Evolutionary conservation across 2,329 filamentous ascomycete species (phyloP), one percentile per base, ranked within the genome.

Genomic region (Monascus ruber): DNA sequence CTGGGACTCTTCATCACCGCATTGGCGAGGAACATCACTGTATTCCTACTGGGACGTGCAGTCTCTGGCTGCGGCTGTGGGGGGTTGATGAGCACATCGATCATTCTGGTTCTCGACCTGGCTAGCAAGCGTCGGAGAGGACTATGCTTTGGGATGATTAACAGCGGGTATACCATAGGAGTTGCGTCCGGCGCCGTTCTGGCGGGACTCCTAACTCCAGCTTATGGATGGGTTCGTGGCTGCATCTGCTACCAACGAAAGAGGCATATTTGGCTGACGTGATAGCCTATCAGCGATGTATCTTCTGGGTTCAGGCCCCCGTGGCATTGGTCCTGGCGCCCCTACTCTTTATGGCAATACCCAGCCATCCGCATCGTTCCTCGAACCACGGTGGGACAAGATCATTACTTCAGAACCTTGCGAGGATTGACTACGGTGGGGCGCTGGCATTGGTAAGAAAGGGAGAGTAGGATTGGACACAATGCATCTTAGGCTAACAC

Each of bases 41-140:
- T 68, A 3, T 91, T 93, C 48, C 69, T 91, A 11, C 42, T 77
- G 0, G 85, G 85, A 1, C 72, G 85, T 34, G 74, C 74, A 1
- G 53, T 88, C 10, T 73, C 77, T 3, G 85, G 85, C 0, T 56
- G 77, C 6, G 85, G 84, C 1, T 79, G 73, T 10, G 81, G 81
- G 2, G 83, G 83, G 0, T 73, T 86, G 35, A 76, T 86, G 63
- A 81, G 81, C 0, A 72, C 88, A 5, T 73, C 79, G 1, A 76
- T 85, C 35, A 85, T 93, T 35, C 68, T 89, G 24, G 77, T 85
- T 0, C 71, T 91, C n/a, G 81, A 89, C 54, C 64, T 91, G 44
- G 74, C 79, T 0, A 76, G 72, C 24, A 74, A 77, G 44, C 77
- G 76, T 46, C 70, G 76, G 4, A 71, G 85, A 41, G 86, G 85